Conservation (phyloP, 2,329 filamentous ascomycete species). For the Parastagonospora avenae region DNA sequence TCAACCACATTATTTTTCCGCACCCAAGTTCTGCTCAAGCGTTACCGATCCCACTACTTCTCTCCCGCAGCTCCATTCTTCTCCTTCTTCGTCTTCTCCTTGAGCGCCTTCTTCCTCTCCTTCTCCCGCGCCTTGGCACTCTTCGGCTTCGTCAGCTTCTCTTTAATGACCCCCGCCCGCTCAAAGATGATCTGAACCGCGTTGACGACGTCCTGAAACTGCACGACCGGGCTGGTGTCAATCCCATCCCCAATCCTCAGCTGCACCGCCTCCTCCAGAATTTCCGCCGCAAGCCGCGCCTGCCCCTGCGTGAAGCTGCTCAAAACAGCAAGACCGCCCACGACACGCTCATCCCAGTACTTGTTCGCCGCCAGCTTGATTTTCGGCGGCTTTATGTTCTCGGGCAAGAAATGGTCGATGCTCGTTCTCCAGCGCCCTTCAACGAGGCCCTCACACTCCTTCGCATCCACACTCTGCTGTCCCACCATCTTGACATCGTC, state of each 20-base stretch:
- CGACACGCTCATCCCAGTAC: not conserved
- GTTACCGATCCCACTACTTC: conserved; percentile 14
- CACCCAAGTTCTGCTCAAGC: not conserved
- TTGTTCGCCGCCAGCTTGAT: not conserved
- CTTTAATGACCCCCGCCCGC: conserved; percentile 7
- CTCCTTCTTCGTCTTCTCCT: conserved; percentile 6
- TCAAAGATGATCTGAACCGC: conserved; percentile 14
- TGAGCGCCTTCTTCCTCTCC: conserved; percentile 5
- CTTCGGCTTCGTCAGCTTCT: conserved; percentile 10
- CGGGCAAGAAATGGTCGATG: conserved; percentile 6
- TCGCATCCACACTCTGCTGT: not conserved
- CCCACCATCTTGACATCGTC: conserved; percentile 1
- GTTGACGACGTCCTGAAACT: conserved; percentile 7
- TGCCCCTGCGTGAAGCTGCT: conserved; percentile 14
- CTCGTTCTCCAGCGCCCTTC: conserved; percentile 7
- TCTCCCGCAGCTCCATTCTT: not conserved
- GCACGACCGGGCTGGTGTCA: not conserved
- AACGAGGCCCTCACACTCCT: not conserved
- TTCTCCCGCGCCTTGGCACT: conserved; percentile 8
- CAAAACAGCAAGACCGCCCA: not conserved
- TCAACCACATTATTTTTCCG: too few species aligned
- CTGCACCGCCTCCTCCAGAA: conserved; percentile 7
- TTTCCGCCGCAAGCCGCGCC: conserved; percentile 1
- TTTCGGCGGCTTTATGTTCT: not conserved
- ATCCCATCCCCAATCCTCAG: conserved; percentile 3